Evolutionary conservation across 768 basidiomycete genomes (phyloP).

Genomic region (Tricholoma furcatifolium): DNA sequence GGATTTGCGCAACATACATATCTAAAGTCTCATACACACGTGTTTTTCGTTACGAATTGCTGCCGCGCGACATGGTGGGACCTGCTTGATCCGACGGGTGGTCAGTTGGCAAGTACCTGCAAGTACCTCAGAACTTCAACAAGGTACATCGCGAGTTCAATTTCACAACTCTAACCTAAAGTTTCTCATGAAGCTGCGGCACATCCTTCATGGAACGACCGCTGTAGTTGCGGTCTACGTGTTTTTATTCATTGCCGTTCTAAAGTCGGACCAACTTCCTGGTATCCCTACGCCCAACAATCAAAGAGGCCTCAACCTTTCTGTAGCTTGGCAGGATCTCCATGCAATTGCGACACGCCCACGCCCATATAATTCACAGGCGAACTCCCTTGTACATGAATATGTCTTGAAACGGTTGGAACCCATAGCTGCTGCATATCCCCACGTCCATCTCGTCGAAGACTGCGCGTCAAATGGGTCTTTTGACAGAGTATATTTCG

Average conservation of each 20-base stretch:
- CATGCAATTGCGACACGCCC: conserved; percentile 57
- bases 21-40: too few species aligned
- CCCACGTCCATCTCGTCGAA: conserved; percentile 49
- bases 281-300: not conserved
- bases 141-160: too few species aligned
- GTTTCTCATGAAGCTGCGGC: conserved; percentile 6
- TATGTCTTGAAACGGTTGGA: conserved; percentile 58
- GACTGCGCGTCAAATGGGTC: conserved; percentile 34
- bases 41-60: too few species aligned
- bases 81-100: too few species aligned
- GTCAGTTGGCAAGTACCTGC: too few species aligned
- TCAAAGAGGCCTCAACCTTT: conserved; percentile 13
- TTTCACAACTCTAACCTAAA: not conserved
- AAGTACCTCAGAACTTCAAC: too few species aligned
- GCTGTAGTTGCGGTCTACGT: conserved; percentile 10
- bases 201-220: conserved; percentile 4
- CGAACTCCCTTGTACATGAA: conserved; percentile 64
- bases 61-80: too few species aligned
- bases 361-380: conserved; percentile 77
- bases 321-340: conserved; percentile 17
- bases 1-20: too few species aligned
- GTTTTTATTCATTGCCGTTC: conserved; percentile 10
- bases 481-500: conserved; percentile 51
- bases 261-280: conserved; percentile 16
- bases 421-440: conserved; percentile 39